These are phyloP conservation scores for Beta vulgaris DNA, from an alignment of 148 eudicot species.

Conservation along the genomic window DNA sequence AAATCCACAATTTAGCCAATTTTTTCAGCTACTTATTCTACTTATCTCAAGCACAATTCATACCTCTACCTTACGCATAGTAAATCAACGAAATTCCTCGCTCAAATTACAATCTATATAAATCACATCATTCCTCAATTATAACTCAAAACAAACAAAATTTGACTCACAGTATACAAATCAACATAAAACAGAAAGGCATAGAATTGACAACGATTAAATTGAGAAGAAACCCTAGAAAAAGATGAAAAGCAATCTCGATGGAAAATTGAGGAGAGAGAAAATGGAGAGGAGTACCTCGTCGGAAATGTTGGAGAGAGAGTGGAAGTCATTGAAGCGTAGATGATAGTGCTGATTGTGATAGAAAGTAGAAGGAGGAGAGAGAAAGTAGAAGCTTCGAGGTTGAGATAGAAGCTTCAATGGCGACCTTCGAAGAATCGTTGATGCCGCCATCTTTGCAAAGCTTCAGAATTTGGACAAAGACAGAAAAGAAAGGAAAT, in stretches of 20 bases:
- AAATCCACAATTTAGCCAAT: background rate
- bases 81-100: background rate
- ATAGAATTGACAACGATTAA: background rate
- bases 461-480: background rate
- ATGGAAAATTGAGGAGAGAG: background rate
- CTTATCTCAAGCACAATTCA: background rate
- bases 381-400: constrained; percentile 14
- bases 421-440: constrained; percentile 15
- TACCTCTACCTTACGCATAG: background rate
- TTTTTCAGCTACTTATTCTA: background rate
- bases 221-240: background rate
- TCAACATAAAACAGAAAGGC: background rate
- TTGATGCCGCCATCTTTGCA: constrained; percentile 10
- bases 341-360: background rate
- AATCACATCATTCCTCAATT: background rate
- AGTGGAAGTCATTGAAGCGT: constrained; percentile 16
- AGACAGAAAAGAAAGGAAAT: background rate
- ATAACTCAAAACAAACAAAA: background rate
- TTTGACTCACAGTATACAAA: background rate
- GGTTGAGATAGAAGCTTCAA: constrained; percentile 3
- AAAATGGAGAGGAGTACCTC: constrained; percentile 3
- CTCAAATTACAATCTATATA: background rate
- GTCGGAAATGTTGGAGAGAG: constrained; percentile 14
- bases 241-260: background rate
- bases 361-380: constrained; percentile 1